phyloP scores from a whole-genome alignment of 2,329 filamentous ascomycete species.

The Neopestalotiopsis sp. region DNA sequence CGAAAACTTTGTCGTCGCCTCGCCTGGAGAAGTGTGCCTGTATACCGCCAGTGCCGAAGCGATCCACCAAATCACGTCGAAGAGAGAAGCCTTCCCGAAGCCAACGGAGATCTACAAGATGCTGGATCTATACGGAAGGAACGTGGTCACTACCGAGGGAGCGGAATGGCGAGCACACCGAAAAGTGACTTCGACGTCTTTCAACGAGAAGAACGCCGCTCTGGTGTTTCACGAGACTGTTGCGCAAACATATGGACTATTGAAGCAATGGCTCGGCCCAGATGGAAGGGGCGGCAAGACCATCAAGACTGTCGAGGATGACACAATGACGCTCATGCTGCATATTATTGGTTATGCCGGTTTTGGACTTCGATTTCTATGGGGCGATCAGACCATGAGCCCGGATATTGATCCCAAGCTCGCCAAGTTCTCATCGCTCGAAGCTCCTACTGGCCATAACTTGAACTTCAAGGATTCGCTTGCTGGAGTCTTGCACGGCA shows the following conservation, averaged over 20 bases:
- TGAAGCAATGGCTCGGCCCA: slow-evolving; percentile 60
- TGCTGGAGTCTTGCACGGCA: slow-evolving; percentile 64
- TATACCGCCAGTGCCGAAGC: slow-evolving; percentile 69
- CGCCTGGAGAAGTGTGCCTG: slow-evolving; percentile 58
- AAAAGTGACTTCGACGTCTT: slow-evolving; percentile 73
- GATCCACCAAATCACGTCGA: slow-evolving; percentile 68
- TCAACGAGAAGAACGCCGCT: slow-evolving; percentile 78
- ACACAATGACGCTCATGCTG: slow-evolving; percentile 68
- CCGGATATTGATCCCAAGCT: slow-evolving; percentile 48
- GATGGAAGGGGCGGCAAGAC: slow-evolving; percentile 49
- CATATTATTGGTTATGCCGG: slow-evolving; percentile 71
- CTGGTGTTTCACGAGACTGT: slow-evolving; percentile 70
- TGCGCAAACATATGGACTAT: slow-evolving; percentile 66
- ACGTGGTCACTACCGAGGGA: slow-evolving; percentile 75
- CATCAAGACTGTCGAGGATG: slow-evolving; percentile 62
- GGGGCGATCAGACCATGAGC: slow-evolving; percentile 65
- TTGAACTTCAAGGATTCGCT: slow-evolving; percentile 72
- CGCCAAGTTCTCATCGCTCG: slow-evolving; percentile 52
- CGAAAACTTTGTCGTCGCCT: slow-evolving; percentile 70
- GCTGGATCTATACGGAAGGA: slow-evolving; percentile 72
- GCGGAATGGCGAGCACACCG: slow-evolving; percentile 74
- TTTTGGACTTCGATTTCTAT: slow-evolving; percentile 67
- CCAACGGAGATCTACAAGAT: slow-evolving; percentile 63
- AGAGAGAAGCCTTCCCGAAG: slow-evolving; percentile 76
- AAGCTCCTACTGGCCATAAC: slow-evolving; percentile 57